Evolutionary conservation across 768 basidiomycete species (phyloP), one percentile per base, ranked within the genome.

Genomic region (Termitomyces sp.): DNA sequence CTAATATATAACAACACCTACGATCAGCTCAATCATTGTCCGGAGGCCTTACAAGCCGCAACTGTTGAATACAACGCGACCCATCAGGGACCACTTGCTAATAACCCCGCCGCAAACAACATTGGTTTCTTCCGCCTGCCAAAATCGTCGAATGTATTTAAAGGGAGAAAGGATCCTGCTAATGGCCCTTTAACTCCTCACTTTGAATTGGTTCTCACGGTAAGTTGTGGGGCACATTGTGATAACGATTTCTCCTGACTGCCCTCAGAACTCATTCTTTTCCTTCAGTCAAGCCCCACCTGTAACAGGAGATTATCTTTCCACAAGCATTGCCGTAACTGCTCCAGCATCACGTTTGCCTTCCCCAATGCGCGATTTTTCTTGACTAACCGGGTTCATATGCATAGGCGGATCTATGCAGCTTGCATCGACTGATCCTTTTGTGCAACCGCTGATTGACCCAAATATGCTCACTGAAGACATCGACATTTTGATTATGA

Each of bases 121-220:
- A 64, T 58, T 20, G 66, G 16, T 60, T 59, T 16, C 66, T 63
- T 62, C 48, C 66, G 49, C 53, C 59, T 67, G 14, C 52, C 55
- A n/a, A 54, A 55, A 10, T n/a, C 56, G n/a, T 36, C 59, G 16
- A 32, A 16, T 8, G 16, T 48, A 51, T 67, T 56, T 40, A 61
- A 26, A 41, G 49, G 33, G n/a, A 56, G 52, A 28, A 30, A 49
- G 1, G 69, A 70, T 51, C 70, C 70, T 16, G 61, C 70, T 26
- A 56, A 65, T 1, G 70, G 70, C 5, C 60, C 48, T 3, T 36
- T 33, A 5, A 65, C 67, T 30, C 63, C 67, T 4, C 70, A 71
- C 55, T 65, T 64, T 30, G 70, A 71, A 52, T 50, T 68, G 12
- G 23, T 32, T 44, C 46, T 59, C 41, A 32, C 51, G 51, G 56